These are phyloP conservation scores for Penicillium sp. DNA, from an alignment of 2,329 filamentous ascomycete species.

Conservation along the genomic window DNA sequence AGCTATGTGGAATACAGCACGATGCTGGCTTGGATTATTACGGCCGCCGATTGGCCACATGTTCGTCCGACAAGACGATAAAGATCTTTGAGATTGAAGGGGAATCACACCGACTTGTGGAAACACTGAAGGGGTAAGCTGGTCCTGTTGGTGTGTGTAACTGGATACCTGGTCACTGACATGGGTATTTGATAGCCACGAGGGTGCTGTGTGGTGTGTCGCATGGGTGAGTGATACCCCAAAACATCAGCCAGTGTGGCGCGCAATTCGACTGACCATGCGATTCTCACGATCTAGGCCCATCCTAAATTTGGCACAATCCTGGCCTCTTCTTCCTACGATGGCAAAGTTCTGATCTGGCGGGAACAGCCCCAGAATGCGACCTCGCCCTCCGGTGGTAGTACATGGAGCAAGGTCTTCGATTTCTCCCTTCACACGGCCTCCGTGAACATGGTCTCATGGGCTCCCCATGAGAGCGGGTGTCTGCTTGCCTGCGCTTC, in stretches of 20 bases:
- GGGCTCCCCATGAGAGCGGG: conserved; percentile 95
- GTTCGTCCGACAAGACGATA: conserved; percentile 96
- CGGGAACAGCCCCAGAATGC: conserved; percentile 66
- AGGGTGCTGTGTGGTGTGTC: conserved; percentile 96
- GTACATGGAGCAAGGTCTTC: conserved; percentile 80
- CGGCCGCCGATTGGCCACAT: conserved; percentile 90
- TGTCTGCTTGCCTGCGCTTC: conserved; percentile 93
- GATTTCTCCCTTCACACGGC: conserved; percentile 93
- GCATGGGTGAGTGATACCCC: conserved; percentile 65
- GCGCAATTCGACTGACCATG: conserved; percentile 10
- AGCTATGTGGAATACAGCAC: conserved; percentile 57
- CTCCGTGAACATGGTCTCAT: conserved; percentile 92
- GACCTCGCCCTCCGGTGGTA: conserved; percentile 44
- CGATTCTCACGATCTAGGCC: conserved; percentile 49
- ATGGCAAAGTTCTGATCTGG: conserved; percentile 98
- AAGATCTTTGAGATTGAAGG: conserved; percentile 99
- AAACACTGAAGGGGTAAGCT: conserved; percentile 86
- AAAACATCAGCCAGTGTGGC: background rate
- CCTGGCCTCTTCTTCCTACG: conserved; percentile 90
- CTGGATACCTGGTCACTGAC: conserved; percentile 7
- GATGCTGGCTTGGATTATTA: conserved; percentile 99
- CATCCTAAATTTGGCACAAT: conserved; percentile 99
- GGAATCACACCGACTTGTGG: conserved; percentile 81
- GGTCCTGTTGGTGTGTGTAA: background rate
- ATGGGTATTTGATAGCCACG: conserved; percentile 62